phyloP scores from a whole-genome alignment of 139 green algal species.

The Asterochloris erici region DNA sequence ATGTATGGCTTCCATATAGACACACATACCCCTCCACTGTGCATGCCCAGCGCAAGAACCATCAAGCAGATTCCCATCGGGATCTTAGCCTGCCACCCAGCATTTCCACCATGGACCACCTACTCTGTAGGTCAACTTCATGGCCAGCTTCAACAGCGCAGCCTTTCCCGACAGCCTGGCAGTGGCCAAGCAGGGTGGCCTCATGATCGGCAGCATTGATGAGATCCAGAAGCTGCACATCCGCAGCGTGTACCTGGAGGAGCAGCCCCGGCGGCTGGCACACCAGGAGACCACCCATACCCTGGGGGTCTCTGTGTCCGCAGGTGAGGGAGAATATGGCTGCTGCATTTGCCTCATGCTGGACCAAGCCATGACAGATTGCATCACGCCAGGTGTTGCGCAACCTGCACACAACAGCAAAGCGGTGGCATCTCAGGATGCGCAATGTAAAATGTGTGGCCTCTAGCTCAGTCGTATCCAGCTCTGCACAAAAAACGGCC shows the following conservation, averaged over 20 bases:
- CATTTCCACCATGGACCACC: background rate
- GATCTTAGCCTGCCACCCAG: background rate
- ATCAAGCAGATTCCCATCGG: background rate
- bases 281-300: slow-evolving; percentile 67
- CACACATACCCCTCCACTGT: background rate
- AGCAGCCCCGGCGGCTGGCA: slow-evolving; percentile 88
- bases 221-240: slow-evolving; percentile 96
- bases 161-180: slow-evolving; percentile 80
- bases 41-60: background rate
- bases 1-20: too few relatives aligned
- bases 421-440: too few relatives aligned
- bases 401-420: too few relatives aligned
- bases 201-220: slow-evolving; percentile 56
- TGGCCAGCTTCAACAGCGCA: slow-evolving; percentile 72
- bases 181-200: slow-evolving; percentile 63
- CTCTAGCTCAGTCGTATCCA: too few relatives aligned
- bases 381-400: too few relatives aligned
- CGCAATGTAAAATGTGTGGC: too few relatives aligned
- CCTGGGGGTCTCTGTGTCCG: slow-evolving; percentile 31
- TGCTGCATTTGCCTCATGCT: too few relatives aligned
- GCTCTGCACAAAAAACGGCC: too few relatives aligned
- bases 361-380: too few relatives aligned
- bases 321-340: too few relatives aligned
- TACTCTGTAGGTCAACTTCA: slow-evolving; percentile 65
- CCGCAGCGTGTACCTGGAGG: slow-evolving; percentile 78